These are phyloP conservation scores for Elaeis guineensis DNA, from an alignment of 176 grass and related monocot genomes.

Conservation along the genomic window DNA sequence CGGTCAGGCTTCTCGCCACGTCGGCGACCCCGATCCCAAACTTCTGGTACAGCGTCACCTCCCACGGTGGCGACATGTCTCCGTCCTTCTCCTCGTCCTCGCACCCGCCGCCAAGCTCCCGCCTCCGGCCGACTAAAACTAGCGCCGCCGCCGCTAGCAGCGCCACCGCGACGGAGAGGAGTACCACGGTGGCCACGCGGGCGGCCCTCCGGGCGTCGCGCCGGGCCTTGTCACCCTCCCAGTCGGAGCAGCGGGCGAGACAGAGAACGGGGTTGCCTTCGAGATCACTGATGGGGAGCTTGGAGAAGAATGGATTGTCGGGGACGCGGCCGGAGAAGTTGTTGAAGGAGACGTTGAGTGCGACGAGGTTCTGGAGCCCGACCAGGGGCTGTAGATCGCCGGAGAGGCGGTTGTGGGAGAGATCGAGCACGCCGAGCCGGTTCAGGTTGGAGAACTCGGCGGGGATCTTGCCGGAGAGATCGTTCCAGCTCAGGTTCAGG, in stretches of 20 bases:
- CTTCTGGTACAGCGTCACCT: slow-evolving; percentile 96
- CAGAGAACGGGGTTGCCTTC: slow-evolving; percentile 72
- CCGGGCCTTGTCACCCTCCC: slow-evolving; percentile 11
- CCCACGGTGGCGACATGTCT: slow-evolving; percentile 76
- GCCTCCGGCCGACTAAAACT: slow-evolving; percentile 4
- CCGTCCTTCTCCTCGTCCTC: slow-evolving; percentile 51
- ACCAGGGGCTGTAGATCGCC: slow-evolving; percentile 46
- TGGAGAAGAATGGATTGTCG: slow-evolving; percentile 63
- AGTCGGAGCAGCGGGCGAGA: slow-evolving; percentile 47
- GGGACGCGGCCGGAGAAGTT: slow-evolving; percentile 48
- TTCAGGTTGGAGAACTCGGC: slow-evolving; percentile 39
- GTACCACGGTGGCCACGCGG: slow-evolving; percentile 32
- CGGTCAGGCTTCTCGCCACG: slow-evolving; percentile 52
- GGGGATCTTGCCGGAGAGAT: slow-evolving; percentile 44
- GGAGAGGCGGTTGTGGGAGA: slow-evolving; percentile 57
- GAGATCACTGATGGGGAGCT: slow-evolving; percentile 57
- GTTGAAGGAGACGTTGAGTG: slow-evolving; percentile 66
- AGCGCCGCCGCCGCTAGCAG: slow-evolving; percentile 27
- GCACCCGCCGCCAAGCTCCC: slow-evolving; percentile 1
- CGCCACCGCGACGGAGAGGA: slow-evolving; percentile 40
- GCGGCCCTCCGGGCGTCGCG: slow-evolving; percentile 22
- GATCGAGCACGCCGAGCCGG: slow-evolving; percentile 39
- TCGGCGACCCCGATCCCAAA: slow-evolving; percentile 73
- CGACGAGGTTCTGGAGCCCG: slow-evolving; percentile 45
- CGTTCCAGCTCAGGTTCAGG: slow-evolving; percentile 71